These are phyloP conservation scores for Globisporangium solare DNA, from an alignment of 352 stramenopile genomes.

Conservation along the genomic window DNA sequence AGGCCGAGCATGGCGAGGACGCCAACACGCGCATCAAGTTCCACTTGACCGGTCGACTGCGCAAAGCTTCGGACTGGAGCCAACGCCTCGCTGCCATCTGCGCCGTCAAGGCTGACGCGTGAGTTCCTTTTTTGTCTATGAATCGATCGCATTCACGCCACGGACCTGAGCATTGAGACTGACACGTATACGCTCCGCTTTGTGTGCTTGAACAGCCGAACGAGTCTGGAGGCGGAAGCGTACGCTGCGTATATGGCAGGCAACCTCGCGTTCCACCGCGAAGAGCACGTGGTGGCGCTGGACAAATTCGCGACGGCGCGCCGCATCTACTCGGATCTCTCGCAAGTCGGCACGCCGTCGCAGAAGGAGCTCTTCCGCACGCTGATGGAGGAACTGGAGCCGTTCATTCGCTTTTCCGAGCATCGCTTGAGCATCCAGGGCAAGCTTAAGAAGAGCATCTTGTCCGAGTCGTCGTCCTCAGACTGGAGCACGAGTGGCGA, in stretches of 20 bases:
- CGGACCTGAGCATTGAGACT: not conserved
- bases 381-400: constrained; percentile 69
- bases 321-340: constrained; percentile 82
- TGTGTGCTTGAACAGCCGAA: constrained; percentile 34
- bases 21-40: constrained; percentile 88
- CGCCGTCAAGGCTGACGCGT: constrained; percentile 69
- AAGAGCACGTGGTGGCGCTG: constrained; percentile 77
- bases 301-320: constrained; percentile 77
- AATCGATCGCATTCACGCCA: not conserved
- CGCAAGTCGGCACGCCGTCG: constrained; percentile 72
- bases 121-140: constrained; percentile 17
- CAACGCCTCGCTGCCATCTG: constrained; percentile 77
- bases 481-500: constrained; percentile 63
- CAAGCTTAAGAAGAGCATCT: constrained; percentile 29
- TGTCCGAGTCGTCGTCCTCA: constrained; percentile 27
- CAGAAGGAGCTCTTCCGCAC: constrained; percentile 77
- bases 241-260: constrained; percentile 88
- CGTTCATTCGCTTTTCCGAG: constrained; percentile 84
- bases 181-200: not conserved
- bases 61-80: constrained; percentile 87
- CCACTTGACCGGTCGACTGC: constrained; percentile 81
- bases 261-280: constrained; percentile 86
- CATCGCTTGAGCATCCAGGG: constrained; percentile 66
- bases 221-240: constrained; percentile 83
- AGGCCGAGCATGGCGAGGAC: constrained; percentile 79